These are phyloP conservation scores for Panicum miliaceum DNA, from an alignment of 176 grass and related monocot genomes.

Conservation along the genomic window DNA sequence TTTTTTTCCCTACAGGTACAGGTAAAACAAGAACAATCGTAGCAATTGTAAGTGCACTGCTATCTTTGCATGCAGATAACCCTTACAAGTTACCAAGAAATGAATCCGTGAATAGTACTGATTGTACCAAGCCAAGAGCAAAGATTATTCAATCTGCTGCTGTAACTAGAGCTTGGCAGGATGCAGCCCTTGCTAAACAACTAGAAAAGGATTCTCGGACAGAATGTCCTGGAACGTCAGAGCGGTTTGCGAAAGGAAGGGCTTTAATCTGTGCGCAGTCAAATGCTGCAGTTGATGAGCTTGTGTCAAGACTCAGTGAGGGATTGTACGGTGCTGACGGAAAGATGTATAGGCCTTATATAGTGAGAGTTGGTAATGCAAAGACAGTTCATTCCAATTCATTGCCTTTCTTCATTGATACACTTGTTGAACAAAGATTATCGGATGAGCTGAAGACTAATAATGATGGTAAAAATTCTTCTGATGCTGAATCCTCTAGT, in stretches of 20 bases:
- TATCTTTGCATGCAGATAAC: conserved; percentile 60
- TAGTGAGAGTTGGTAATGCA: conserved; percentile 91
- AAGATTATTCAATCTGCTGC: conserved; percentile 72
- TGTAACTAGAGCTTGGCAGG: conserved; percentile 87
- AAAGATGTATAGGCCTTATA: conserved; percentile 80
- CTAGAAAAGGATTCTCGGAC: conserved; percentile 63
- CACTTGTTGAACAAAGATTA: conserved; percentile 86
- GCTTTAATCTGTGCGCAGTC: conserved; percentile 91
- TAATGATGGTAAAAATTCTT: conserved; percentile 51
- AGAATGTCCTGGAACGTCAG: conserved; percentile 55
- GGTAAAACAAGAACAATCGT: conserved; percentile 93
- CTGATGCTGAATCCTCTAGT: conserved; percentile 65
- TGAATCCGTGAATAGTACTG: conserved; percentile 32
- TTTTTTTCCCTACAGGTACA: conserved; percentile 67
- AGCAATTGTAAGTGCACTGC: conserved; percentile 84
- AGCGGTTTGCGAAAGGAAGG: conserved; percentile 67
- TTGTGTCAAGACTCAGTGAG: conserved; percentile 84
- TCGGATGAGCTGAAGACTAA: conserved; percentile 65
- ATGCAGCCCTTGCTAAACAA: conserved; percentile 81
- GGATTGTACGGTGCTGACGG: conserved; percentile 79
- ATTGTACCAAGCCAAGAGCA: conserved; percentile 57
- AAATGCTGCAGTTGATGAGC: conserved; percentile 96
- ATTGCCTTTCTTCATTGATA: conserved; percentile 88
- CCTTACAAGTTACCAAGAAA: conserved; percentile 52
- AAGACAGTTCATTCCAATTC: conserved; percentile 93